Evolutionary conservation across 169 alveolate genomes (phyloP).

Genomic region (Eimeria tenella): DNA sequence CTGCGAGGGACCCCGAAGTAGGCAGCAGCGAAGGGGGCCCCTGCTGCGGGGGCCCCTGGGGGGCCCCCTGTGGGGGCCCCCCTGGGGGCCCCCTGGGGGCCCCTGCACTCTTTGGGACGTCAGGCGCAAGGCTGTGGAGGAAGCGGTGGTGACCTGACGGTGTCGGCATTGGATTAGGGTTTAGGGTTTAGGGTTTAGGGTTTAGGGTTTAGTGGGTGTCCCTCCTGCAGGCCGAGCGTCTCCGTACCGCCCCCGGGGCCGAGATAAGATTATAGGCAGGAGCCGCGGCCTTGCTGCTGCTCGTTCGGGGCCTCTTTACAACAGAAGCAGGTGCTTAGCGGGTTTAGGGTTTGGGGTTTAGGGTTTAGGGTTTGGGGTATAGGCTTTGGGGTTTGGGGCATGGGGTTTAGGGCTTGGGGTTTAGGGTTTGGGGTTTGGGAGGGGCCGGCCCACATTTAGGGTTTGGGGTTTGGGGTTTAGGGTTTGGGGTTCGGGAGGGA

Average conservation of each 20-base stretch:
- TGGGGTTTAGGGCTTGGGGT: neutral
- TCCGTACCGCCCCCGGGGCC: neutral
- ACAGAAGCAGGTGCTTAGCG: neutral
- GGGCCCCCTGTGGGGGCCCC: neutral
- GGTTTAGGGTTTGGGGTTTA: slow-evolving; percentile 9
- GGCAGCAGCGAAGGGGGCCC: neutral
- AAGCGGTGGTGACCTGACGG: neutral
- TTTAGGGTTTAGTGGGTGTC: slow-evolving; percentile 26
- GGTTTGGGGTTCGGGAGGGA: no score
- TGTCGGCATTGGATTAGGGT: neutral
- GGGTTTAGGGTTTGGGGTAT: neutral
- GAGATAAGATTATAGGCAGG: neutral
- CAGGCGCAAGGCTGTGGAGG: neutral
- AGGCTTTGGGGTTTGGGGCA: neutral
- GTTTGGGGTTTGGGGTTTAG: neutral
- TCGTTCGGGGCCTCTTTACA: neutral
- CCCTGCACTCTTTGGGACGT: neutral
- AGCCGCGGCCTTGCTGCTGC: neutral
- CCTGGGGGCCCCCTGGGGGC: neutral
- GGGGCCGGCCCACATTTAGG: neutral
- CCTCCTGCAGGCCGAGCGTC: slow-evolving; percentile 24
- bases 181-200: slow-evolving; percentile 36
- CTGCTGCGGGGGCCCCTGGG: slow-evolving; percentile 20
- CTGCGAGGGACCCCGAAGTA: no score
- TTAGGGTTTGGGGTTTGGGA: slow-evolving; percentile 16